phyloP scores from a whole-genome alignment of 2,329 filamentous ascomycete species.

The Claviceps sp. region DNA sequence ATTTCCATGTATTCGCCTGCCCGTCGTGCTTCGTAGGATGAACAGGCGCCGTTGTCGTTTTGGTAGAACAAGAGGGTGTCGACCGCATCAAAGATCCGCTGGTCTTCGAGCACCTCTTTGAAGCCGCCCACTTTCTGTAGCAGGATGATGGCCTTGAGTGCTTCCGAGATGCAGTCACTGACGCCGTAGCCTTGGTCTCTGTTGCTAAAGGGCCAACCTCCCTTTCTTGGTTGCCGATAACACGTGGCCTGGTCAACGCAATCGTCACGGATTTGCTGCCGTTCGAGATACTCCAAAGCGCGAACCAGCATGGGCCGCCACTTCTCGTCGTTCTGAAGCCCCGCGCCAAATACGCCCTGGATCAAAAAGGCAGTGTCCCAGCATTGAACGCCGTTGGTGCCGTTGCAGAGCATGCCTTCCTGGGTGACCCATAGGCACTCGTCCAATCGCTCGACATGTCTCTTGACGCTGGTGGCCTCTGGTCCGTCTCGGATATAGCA shows the following conservation, averaged over 20 bases:
- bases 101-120: constrained; percentile 58
- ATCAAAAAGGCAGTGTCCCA: constrained; percentile 94
- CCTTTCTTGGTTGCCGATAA: constrained; percentile 84
- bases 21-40: constrained; percentile 76
- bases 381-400: constrained; percentile 93
- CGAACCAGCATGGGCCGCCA: constrained; percentile 76
- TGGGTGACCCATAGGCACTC: constrained; percentile 87
- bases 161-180: constrained; percentile 88
- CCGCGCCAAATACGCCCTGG: constrained; percentile 60
- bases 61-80: constrained; percentile 89
- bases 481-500: constrained; percentile 80
- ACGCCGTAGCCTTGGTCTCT: constrained; percentile 88
- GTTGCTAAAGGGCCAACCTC: constrained; percentile 93
- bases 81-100: constrained; percentile 72
- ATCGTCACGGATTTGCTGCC: constrained; percentile 82
- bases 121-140: constrained; percentile 70
- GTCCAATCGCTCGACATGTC: constrained; percentile 67
- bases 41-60: constrained; percentile 72
- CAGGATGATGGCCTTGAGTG: constrained; percentile 71
- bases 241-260: constrained; percentile 62
- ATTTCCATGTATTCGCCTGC: constrained; percentile 67
- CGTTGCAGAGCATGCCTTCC: constrained; percentile 89
- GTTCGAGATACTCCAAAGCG: constrained; percentile 73
- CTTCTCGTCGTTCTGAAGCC: constrained; percentile 59
- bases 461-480: constrained; percentile 54